Evolutionary conservation across 1,284 basidiomycete genomes (phyloP).

Genomic region (Rhodotorula sp.): DNA sequence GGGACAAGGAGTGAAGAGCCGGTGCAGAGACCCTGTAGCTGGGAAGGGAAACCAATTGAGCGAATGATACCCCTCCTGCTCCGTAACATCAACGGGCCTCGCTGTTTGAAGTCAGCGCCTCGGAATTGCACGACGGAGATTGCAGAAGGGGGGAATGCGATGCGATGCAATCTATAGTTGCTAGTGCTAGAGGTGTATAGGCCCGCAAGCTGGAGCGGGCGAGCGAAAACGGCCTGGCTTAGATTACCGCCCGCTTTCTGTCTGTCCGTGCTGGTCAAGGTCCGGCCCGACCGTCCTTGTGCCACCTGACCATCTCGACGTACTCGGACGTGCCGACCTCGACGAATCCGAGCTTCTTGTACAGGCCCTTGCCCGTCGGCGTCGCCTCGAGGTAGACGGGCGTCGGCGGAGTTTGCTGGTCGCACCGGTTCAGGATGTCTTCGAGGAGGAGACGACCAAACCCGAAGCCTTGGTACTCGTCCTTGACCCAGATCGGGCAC

Average conservation of each 20-base stretch:
- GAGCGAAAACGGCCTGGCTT: not conserved
- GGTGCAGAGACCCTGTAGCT: not conserved
- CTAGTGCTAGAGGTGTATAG: not conserved
- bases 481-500: slow-evolving; percentile 23
- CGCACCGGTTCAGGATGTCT: slow-evolving; percentile 23
- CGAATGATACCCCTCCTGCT: not conserved
- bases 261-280: not conserved
- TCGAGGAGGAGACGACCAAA: slow-evolving; percentile 23
- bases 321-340: slow-evolving; percentile 22
- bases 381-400: slow-evolving; percentile 35
- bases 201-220: not conserved
- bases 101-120: no score
- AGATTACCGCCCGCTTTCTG: no score
- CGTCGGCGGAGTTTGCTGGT: slow-evolving; percentile 3
- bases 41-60: not conserved
- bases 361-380: slow-evolving; percentile 18
- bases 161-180: not conserved
- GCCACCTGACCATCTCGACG: slow-evolving; percentile 15
- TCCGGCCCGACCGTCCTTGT: not conserved
- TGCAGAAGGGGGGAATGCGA: not conserved
- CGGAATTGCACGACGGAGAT: not conserved
- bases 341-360: slow-evolving; percentile 27
- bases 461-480: slow-evolving; percentile 17
- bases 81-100: no score
- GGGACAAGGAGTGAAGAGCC: not conserved